A percentile compares a stretch with the other conserved stretches of the same genome.
Conservation (phyloP, 495 filamentous ascomycete species). For the Aspergillus wentii region DNA sequence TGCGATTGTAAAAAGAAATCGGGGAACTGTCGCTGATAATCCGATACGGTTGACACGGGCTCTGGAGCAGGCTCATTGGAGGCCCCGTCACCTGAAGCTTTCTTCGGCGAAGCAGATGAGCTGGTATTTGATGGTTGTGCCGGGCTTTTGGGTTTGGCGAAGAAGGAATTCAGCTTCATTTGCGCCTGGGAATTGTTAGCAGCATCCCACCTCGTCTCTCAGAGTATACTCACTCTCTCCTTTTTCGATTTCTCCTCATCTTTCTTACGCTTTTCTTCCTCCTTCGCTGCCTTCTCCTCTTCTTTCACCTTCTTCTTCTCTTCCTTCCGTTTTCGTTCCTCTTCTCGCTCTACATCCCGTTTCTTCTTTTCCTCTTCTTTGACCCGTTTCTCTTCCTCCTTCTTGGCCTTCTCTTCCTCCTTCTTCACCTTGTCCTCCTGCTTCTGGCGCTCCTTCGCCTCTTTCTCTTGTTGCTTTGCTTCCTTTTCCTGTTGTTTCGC, state of each 20-base stretch:
- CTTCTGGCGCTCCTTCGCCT: constrained; percentile 43
- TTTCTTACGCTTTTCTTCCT: constrained; percentile 25
- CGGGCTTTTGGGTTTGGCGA: constrained; percentile 41
- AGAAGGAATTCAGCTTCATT: constrained; percentile 58
- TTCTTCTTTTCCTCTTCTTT: constrained; percentile 43
- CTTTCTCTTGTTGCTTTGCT: constrained; percentile 43
- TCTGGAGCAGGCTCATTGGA: constrained; percentile 11
- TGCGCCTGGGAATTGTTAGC: constrained; percentile 41
- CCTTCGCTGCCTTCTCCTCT: constrained; percentile 41
- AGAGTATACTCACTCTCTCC: constrained; percentile 44
- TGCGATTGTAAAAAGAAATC: constrained; percentile 70
- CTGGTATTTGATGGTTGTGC: constrained; percentile 13
- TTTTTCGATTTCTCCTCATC: constrained; percentile 66
- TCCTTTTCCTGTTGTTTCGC: constrained; percentile 51
- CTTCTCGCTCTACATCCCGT: constrained; percentile 36
- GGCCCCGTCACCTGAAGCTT: constrained; percentile 9
- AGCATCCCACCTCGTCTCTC: constrained; percentile 4
- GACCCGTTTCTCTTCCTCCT: constrained; percentile 38
- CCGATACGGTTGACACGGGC: constrained; percentile 29
- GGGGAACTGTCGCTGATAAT: constrained; percentile 70
- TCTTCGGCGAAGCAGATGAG: constrained; percentile 20
- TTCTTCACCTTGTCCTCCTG: constrained; percentile 40
- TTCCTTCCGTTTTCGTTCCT: constrained; percentile 25
- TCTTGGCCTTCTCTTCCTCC: constrained; percentile 39
- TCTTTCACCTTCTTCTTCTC: constrained; percentile 25